Evolutionary conservation across 2,329 filamentous ascomycete species (phyloP), one percentile per base, ranked within the genome.

Genomic region (Calonectria multiphialidica): DNA sequence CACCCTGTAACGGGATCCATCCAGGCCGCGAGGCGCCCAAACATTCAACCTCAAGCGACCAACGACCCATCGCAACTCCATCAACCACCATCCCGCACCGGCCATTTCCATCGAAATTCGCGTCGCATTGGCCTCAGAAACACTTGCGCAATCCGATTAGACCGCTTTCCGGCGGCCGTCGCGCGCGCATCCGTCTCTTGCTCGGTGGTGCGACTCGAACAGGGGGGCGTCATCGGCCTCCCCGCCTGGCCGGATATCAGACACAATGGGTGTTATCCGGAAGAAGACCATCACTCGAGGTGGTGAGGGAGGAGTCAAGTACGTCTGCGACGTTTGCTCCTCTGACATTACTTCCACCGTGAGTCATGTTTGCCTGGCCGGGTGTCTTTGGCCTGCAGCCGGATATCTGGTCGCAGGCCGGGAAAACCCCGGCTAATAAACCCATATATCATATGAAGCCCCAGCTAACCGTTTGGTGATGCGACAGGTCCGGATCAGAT

Each of bases 311-410:
- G 94, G 94, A 75, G 94, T 95, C 37, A 98, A 98, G 83, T 99
- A 98, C 83, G 95, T 98, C 76, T 99, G 97, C 87, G 97, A 99
- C 84, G 93, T 98, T 71, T 99, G 97, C 84, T 98, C 95, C 53
- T 95, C 95, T 70, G 97, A 99, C 83, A 98, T 99, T 78, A 99
- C 97, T 57, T 97, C 96, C 6, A 99, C 97, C 57, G 97, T 98
- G 89, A 81, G 93, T 88, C 53, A 74, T 65, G 68, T 37, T 55
- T 57, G 61, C 47, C 59, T 66, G 50, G 67, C 10, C 53, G 33
- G 50, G 47, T 28, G 47, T 30, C 63, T 33, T 50, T 25, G 33
- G 40, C 33, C 65, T 15, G 57, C 70, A 65, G 35, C 66, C 47
- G 57, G 70, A 55, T 59, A 37, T 42, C 28, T 72, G 62, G 64